Evolutionary conservation across 2,329 filamentous ascomycete species (phyloP), one percentile per base, ranked within the genome.

Genomic region (Cercospora canescens): DNA sequence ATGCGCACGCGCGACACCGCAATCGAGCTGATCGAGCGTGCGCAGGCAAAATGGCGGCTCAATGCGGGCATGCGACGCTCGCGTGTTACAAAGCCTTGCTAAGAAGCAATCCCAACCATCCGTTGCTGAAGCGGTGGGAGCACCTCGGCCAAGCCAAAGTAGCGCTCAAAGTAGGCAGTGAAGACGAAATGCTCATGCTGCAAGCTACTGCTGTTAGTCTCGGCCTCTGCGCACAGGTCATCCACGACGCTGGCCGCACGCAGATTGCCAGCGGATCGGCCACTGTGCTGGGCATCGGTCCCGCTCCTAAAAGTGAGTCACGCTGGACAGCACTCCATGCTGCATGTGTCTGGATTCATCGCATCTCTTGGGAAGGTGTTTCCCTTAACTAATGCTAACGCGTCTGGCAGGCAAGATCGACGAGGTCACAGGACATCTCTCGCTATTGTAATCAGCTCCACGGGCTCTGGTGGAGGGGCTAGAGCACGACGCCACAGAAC

Each of bases 201-300:
- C 90, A 94, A 81, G 91, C 89, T 62, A 89, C 90, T 78, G 95
- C 95, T 3, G 85, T 92, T 69, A 92, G 89, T 76, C 78, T 97
- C 65, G 94, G 95, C 1, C 80, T 99, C 66, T 94, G 93, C 67
- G 93, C 94, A 61, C 91, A 94, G 78, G 89, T 97, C 61, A 94
- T 99, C 71, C 89, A 92, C 75, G 95, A 99, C 80, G 95, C 95
- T n/a, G 95, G 95, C 14, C 87, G 95, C 68, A 99, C 95, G 54
- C 95, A 99, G 86, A 98, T 99, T 79, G 94, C 93, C 60, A 89
- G 91, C 50, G 94, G 95, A 18, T 97, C 93, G 78, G 86, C 92
- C 78, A 99, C 95, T 0, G 95, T 99, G 48, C 82, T 99, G 60
- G 95, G 95, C 0, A 88, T 85, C 65, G 83, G 81, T 35, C 81